A percentile compares a stretch with the other conserved stretches of the same genome.
phyloP scores from a whole-genome alignment of 2,329 filamentous ascomycete species.

The Epichloe hybrida region DNA sequence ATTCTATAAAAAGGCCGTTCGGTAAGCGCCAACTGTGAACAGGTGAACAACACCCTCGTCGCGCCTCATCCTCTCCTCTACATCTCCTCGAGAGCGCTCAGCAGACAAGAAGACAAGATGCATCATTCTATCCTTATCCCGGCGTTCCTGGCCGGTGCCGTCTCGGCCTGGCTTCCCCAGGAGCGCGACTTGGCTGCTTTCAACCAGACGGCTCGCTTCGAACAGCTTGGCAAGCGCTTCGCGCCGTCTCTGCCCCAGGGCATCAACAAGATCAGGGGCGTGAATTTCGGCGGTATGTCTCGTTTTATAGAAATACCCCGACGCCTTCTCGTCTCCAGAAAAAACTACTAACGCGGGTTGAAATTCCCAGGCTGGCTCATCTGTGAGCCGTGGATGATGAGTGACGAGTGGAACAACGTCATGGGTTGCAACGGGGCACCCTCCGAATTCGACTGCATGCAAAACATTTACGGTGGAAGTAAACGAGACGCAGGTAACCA shows the following conservation, averaged over 20 bases:
- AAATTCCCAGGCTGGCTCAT: constrained; percentile 20
- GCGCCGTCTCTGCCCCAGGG: constrained; percentile 12
- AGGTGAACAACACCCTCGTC: no score
- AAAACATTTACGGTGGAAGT: constrained; percentile 11
- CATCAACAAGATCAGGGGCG: constrained; percentile 33
- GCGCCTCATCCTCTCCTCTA: no score
- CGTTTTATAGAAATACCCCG: no score
- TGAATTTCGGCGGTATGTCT: constrained; percentile 33
- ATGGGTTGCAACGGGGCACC: constrained; percentile 31
- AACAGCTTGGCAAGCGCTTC: constrained; percentile 19
- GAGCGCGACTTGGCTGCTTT: constrained; percentile 19
- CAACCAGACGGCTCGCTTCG: constrained; percentile 18
- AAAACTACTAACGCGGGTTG: not conserved
- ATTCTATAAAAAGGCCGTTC: not conserved
- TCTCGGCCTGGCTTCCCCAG: constrained; percentile 17
- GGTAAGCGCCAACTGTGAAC: not conserved
- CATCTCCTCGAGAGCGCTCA: no score
- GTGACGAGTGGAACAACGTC: constrained; percentile 24
- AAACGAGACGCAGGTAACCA: constrained; percentile 27
- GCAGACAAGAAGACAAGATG: constrained; percentile 8
- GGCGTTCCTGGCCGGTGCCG: constrained; percentile 10
- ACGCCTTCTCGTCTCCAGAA: no score
- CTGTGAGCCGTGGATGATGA: constrained; percentile 38
- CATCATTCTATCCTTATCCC: constrained; percentile 12
- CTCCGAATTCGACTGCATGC: constrained; percentile 41